Evolutionary conservation across 768 basidiomycete genomes (phyloP).

Genomic region (Boletus rubroflammeus): DNA sequence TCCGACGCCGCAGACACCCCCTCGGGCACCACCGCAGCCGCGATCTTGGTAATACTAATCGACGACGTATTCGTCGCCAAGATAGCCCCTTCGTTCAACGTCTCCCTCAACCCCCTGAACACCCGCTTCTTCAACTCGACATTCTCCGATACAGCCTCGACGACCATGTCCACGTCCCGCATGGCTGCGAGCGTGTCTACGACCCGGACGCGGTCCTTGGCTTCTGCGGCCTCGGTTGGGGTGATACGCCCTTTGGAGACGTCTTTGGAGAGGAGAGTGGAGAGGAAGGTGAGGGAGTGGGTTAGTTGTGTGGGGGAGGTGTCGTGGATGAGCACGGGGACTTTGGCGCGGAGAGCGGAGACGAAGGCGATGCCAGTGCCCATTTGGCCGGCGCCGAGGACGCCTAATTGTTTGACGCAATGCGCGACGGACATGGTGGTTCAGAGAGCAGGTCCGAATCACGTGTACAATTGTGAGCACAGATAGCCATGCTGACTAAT

Average conservation of each 20-base stretch:
- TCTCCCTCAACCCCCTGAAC: conserved; percentile 65
- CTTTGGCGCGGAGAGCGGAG: conserved; percentile 77
- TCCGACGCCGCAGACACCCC: conserved; percentile 56
- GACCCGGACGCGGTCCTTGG: conserved; percentile 59
- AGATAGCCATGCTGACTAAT: too few relatives aligned
- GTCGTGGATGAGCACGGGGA: conserved; percentile 86
- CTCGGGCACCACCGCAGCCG: conserved; percentile 66
- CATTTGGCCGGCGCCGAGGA: conserved; percentile 85
- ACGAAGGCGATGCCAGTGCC: conserved; percentile 92
- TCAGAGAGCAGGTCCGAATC: too few relatives aligned
- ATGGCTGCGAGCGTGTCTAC: conserved; percentile 59
- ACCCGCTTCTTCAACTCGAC: conserved; percentile 73
- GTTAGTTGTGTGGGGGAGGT: conserved; percentile 67
- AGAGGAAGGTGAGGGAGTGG: conserved; percentile 69
- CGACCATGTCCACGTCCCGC: conserved; percentile 83
- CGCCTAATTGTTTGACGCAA: conserved; percentile 70
- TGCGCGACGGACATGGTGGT: conserved; percentile 48
- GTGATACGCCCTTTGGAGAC: conserved; percentile 77
- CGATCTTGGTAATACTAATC: conserved; percentile 93
- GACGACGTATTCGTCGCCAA: conserved; percentile 92
- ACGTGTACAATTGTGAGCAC: conserved; percentile 8
- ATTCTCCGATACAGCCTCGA: conserved; percentile 92
- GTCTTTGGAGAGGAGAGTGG: conserved; percentile 86
- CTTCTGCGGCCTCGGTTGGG: conserved; percentile 67
- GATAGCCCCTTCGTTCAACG: conserved; percentile 70